Evolutionary conservation across 2,329 filamentous ascomycete genomes (phyloP).

Genomic region (Fusarium tuaranense): DNA sequence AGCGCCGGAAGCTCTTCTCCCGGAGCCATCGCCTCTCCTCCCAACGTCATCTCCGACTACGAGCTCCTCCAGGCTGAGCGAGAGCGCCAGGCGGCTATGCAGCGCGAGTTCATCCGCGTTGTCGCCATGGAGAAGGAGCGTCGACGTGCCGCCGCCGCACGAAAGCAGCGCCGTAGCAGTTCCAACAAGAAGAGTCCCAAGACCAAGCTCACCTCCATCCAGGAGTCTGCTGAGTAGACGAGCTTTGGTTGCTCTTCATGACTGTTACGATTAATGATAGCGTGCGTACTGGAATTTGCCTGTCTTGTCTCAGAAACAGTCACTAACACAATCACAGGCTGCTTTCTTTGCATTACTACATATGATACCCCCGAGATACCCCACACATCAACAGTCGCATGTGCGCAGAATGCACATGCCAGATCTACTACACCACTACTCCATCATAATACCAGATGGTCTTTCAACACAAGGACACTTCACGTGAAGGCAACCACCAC

Average conservation of each 20-base stretch:
- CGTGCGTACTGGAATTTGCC: slow-evolving; percentile 30
- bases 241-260: slow-evolving; percentile 41
- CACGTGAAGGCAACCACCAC: slow-evolving; percentile 21
- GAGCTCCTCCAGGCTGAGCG: slow-evolving; percentile 64
- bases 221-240: slow-evolving; percentile 57
- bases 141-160: slow-evolving; percentile 54
- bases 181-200: slow-evolving; percentile 63
- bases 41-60: slow-evolving; percentile 56
- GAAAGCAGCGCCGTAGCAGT: slow-evolving; percentile 53
- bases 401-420: slow-evolving; percentile 39
- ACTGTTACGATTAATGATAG: slow-evolving; percentile 46
- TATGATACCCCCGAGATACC: slow-evolving; percentile 41
- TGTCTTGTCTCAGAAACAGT: neutral
- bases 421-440: slow-evolving; percentile 34
- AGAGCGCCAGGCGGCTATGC: slow-evolving; percentile 59
- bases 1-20: slow-evolving; percentile 58
- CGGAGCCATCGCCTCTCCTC: slow-evolving; percentile 48
- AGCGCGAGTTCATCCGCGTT: slow-evolving; percentile 65
- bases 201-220: slow-evolving; percentile 61
- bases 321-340: slow-evolving; percentile 40
- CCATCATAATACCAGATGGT: slow-evolving; percentile 28
- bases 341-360: slow-evolving; percentile 38
- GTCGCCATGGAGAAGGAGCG: slow-evolving; percentile 67
- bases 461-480: slow-evolving; percentile 2
- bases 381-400: slow-evolving; percentile 37